A percentile compares a stretch with the other conserved stretches of the same genome.
These are phyloP conservation scores for Penicillium parvum DNA, from an alignment of 495 filamentous ascomycete genomes.

Conservation along the genomic window DNA sequence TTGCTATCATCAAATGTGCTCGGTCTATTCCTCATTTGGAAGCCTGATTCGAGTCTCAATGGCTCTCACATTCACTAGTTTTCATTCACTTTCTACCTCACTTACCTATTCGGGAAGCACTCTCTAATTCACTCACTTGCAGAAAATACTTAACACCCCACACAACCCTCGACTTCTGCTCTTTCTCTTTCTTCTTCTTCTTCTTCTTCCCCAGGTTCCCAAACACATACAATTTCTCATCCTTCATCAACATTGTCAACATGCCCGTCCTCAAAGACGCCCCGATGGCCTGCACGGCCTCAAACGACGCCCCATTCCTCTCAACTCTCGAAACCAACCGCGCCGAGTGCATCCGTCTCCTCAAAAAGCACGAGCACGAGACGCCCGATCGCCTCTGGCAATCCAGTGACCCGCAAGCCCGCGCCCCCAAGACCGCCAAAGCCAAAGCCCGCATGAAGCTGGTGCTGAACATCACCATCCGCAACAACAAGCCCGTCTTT, in stretches of 20 bases:
- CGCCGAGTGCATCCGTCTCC: background rate
- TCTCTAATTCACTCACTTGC: too few species aligned
- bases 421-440: background rate
- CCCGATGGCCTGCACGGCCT: background rate
- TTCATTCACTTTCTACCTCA: too few species aligned
- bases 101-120: too few species aligned
- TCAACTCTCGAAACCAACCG: background rate
- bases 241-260: background rate
- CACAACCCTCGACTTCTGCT: too few species aligned
- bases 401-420: background rate
- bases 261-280: background rate
- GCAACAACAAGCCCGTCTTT: background rate
- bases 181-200: background rate
- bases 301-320: background rate
- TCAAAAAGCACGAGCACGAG: background rate
- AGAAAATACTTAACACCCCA: too few species aligned
- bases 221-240: background rate
- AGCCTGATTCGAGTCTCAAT: too few species aligned
- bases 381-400: conserved; percentile 1
- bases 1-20: too few species aligned
- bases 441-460: conserved; percentile 1
- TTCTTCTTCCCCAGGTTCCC: background rate
- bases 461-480: background rate
- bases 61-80: too few species aligned
- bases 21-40: too few species aligned